phyloP scores from a whole-genome alignment of 108 stramenopile species.

The Skeletonema potamos region DNA sequence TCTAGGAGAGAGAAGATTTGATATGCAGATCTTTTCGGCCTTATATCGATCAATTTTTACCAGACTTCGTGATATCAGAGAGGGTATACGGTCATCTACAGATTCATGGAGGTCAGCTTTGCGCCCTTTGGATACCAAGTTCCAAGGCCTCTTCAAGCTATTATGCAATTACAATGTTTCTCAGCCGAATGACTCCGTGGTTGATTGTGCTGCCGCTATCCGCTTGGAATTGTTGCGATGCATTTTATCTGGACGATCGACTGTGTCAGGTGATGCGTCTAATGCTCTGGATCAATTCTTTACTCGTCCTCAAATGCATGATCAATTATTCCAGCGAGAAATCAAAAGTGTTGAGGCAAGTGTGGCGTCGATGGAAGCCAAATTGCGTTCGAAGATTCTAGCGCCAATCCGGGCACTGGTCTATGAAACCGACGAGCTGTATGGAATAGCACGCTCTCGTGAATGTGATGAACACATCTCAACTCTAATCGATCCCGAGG shows the following conservation, averaged over 20 bases:
- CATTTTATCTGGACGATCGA: constrained; percentile 70
- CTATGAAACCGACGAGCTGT: constrained; percentile 61
- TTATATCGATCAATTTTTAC: constrained; percentile 61
- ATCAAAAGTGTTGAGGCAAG: constrained; percentile 53
- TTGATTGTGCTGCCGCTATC: constrained; percentile 18
- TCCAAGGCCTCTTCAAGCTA: constrained; percentile 49
- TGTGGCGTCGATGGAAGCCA: constrained; percentile 66
- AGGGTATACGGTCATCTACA: constrained; percentile 39
- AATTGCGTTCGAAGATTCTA: constrained; percentile 53
- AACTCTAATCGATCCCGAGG: constrained; percentile 22
- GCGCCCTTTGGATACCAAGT: constrained; percentile 72
- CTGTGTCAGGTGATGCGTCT: constrained; percentile 44
- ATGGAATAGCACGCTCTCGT: constrained; percentile 55
- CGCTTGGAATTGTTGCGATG: constrained; percentile 59
- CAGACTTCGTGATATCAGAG: constrained; percentile 47
- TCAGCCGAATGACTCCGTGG: constrained; percentile 15
- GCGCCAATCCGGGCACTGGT: constrained; percentile 60
- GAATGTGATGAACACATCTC: background rate
- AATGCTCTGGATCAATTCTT: constrained; percentile 90
- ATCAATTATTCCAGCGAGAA: constrained; percentile 70
- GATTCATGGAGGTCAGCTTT: constrained; percentile 65
- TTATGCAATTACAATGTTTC: constrained; percentile 67
- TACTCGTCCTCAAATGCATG: constrained; percentile 76
- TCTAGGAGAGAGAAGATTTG: constrained; percentile 55
- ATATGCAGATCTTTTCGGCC: constrained; percentile 60